These are phyloP conservation scores for Eutypella sp. DNA, from an alignment of 2,329 filamentous ascomycete species.

Conservation along the genomic window DNA sequence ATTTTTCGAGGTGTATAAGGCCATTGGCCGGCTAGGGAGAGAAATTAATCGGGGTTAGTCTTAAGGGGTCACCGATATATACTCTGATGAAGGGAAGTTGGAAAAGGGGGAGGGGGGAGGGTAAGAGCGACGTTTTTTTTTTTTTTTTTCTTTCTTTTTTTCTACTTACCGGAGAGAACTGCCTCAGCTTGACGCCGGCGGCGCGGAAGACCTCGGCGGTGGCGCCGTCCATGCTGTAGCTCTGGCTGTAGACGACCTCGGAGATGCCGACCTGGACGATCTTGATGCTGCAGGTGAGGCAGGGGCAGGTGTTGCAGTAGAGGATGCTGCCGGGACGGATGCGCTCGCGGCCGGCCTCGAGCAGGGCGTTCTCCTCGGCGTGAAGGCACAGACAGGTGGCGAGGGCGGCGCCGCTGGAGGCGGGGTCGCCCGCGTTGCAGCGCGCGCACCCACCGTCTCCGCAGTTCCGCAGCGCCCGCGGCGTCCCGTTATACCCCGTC, in stretches of 20 bases:
- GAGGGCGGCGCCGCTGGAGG: constrained; percentile 66
- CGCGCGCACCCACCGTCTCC: constrained; percentile 84
- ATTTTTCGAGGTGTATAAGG: constrained; percentile 46
- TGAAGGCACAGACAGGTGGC: constrained; percentile 94
- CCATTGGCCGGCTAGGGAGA: constrained; percentile 50
- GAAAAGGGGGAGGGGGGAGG: constrained; percentile 4
- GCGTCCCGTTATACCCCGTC: constrained; percentile 98
- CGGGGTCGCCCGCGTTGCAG: constrained; percentile 71
- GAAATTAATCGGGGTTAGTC: no score
- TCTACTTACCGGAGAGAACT: constrained; percentile 74
- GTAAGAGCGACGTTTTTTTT: no score
- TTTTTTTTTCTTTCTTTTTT: no score
- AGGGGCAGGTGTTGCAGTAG: constrained; percentile 96
- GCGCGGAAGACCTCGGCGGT: constrained; percentile 77
- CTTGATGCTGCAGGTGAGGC: constrained; percentile 96
- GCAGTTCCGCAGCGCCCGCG: constrained; percentile 82
- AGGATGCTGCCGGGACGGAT: constrained; percentile 77
- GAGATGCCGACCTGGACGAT: constrained; percentile 94
- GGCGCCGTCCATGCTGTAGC: constrained; percentile 89
- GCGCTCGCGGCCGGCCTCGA: constrained; percentile 89
- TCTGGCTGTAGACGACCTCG: constrained; percentile 91
- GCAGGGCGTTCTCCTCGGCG: constrained; percentile 92
- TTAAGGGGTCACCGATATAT: no score
- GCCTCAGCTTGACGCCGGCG: constrained; percentile 78
- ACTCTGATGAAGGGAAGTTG: background rate